These are phyloP conservation scores for Aspergillus incahuasiensis DNA, from an alignment of 495 filamentous ascomycete genomes.

Conservation along the genomic window DNA sequence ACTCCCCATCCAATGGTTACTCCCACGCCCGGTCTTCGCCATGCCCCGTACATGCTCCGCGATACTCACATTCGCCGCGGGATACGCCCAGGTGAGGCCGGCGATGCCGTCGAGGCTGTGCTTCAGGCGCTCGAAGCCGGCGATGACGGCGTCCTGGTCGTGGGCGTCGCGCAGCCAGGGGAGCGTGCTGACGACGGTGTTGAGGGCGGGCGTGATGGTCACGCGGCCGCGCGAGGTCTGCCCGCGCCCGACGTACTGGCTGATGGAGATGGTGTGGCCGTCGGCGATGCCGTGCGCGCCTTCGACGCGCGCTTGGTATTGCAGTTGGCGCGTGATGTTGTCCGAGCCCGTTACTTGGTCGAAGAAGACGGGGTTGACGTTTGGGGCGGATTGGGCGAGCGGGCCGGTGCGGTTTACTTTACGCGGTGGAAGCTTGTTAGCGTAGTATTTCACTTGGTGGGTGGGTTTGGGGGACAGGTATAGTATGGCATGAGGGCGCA, in stretches of 20 bases:
- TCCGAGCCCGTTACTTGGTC: conserved; percentile 15
- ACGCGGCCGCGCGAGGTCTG: conserved; percentile 15
- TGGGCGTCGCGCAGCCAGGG: conserved; percentile 12
- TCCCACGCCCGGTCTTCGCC: background rate
- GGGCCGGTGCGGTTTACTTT: conserved; percentile 11
- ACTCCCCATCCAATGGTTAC: conserved; percentile 20
- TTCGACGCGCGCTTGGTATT: conserved; percentile 17
- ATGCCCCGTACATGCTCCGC: conserved; percentile 8
- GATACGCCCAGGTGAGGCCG: conserved; percentile 11
- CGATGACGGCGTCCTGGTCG: conserved; percentile 15
- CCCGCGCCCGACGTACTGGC: conserved; percentile 17
- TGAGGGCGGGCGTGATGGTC: conserved; percentile 10
- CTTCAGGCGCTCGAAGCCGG: conserved; percentile 7
- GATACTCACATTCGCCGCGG: conserved; percentile 2
- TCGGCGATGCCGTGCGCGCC: conserved; percentile 8
- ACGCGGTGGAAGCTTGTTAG: background rate
- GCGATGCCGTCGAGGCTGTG: background rate
- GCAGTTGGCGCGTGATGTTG: conserved; percentile 10
- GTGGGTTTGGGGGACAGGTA: background rate
- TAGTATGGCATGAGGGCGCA: too few relatives aligned
- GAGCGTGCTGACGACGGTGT: conserved; percentile 14
- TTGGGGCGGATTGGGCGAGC: conserved; percentile 16
- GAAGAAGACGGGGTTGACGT: conserved; percentile 18
- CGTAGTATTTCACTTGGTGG: background rate
- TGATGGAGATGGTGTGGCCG: conserved; percentile 13